These are phyloP conservation scores for Sporothrix brasiliensis DNA, from an alignment of 2,329 filamentous ascomycete genomes.

Conservation along the genomic window DNA sequence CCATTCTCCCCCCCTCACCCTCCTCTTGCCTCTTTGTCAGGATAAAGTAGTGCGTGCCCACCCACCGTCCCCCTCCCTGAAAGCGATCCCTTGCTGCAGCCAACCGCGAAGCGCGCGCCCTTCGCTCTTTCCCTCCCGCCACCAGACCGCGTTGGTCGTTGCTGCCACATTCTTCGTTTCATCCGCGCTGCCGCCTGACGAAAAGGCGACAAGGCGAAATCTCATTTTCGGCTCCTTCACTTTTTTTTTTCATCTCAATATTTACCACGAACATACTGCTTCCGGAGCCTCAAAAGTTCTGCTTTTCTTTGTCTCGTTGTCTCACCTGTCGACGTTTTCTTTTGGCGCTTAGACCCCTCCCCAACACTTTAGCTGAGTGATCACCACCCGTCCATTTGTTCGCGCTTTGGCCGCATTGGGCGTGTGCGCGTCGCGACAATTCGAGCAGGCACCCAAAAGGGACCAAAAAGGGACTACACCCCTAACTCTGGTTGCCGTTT, in stretches of 20 bases:
- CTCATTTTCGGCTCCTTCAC: background rate
- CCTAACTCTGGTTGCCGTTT: background rate
- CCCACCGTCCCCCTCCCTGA: background rate
- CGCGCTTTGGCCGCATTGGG: conserved; percentile 23
- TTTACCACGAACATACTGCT: background rate
- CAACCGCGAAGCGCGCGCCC: conserved; percentile 18
- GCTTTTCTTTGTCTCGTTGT: conserved; percentile 3
- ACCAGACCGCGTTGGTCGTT: conserved; percentile 25
- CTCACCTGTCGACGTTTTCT: background rate
- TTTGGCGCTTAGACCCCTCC: conserved; percentile 7
- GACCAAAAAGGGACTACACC: background rate
- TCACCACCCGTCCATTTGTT: background rate
- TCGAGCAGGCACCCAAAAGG: conserved; percentile 9
- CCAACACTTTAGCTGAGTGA: conserved; percentile 9
- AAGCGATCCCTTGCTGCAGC: conserved; percentile 17
- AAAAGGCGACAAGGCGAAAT: background rate
- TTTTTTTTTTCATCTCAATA: background rate
- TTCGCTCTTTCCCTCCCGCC: conserved; percentile 23
- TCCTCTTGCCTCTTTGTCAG: conserved; percentile 19
- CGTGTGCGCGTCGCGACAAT: conserved; percentile 25
- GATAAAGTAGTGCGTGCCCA: conserved; percentile 7
- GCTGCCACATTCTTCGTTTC: conserved; percentile 31
- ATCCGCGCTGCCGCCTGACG: conserved; percentile 23
- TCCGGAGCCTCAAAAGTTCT: background rate
- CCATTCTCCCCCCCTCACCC: background rate